These are phyloP conservation scores for Wickerhamiella siamensis DNA, from an alignment of 805 yeast genomes.

Conservation along the genomic window DNA sequence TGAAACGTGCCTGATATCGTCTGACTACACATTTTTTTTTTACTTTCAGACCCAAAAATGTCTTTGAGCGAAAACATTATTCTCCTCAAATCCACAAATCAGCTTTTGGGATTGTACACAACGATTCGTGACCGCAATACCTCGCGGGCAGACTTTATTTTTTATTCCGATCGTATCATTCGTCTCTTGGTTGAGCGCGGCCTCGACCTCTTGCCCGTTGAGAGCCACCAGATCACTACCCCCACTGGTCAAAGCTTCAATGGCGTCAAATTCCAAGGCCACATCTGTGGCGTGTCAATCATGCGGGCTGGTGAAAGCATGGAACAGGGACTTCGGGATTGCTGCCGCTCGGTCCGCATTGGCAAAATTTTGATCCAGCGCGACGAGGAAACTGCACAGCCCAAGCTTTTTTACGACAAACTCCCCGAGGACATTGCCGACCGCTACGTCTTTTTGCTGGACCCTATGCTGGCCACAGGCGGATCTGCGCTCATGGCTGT, in stretches of 20 bases:
- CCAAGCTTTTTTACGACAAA: conserved; percentile 84
- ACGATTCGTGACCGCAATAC: conserved; percentile 77
- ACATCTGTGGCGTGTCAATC: conserved; percentile 95
- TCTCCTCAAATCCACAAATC: conserved; percentile 76
- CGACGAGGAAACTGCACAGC: conserved; percentile 93
- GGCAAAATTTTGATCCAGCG: conserved; percentile 96
- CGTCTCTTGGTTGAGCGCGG: conserved; percentile 91
- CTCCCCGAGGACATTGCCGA: conserved; percentile 83
- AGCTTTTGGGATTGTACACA: conserved; percentile 71
- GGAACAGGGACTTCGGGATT: conserved; percentile 97
- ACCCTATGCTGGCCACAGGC: conserved; percentile 98
- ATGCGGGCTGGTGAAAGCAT: conserved; percentile 98
- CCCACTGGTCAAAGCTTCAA: conserved; percentile 58
- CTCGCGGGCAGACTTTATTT: conserved; percentile 80
- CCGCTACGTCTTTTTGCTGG: conserved; percentile 79
- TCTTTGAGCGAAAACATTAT: conserved; percentile 29
- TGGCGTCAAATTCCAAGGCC: conserved; percentile 77
- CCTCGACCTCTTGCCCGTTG: conserved; percentile 85
- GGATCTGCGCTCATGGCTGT: conserved; percentile 97
- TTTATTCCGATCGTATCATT: conserved; percentile 89
- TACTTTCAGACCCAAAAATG: neutral
- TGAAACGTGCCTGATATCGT: no score
- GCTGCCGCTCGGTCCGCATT: conserved; percentile 89
- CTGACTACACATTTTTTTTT: no score
- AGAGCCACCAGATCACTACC: conserved; percentile 48